Evolutionary conservation across 441 rosid species (phyloP), one percentile per base, ranked within the genome.

Genomic region (Syzygium malaccense): DNA sequence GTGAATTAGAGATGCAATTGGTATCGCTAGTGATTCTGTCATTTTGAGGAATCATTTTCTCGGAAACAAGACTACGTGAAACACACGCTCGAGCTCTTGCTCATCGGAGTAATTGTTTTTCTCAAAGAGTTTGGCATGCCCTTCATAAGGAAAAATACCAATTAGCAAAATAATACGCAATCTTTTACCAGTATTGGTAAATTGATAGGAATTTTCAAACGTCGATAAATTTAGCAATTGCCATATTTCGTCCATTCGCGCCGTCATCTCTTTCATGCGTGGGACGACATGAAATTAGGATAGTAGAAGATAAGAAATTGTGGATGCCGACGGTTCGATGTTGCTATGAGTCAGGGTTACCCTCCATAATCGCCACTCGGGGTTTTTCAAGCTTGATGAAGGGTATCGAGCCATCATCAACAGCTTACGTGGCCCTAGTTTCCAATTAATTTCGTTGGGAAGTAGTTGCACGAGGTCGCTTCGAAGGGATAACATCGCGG

Each of bases 281-380:
- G 6, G 10, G 33, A 28, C 18, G 9, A 17, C 19, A n/a, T 3
- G 33, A n/a, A 60, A 60, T 28, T 14, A 62, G 33, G n/a, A 7
- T 28, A 15, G 10, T 14, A 15, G 11, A 62, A 62, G 20, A n/a
- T 62, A 3, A 62, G 71, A 62, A n/a, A 62, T 62, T 62, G 18
- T 14, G 20, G 33, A 66, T 17, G 37, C 0, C 0, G 2, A 30
- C 17, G 23, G 6, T 17, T 32, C 0, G 19, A 6, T 30, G 17
- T 6, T 3, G 0, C 2, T 6, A 3, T 4, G 6, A 66, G 41
- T 66, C 9, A 17, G 23, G 75, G 32, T 66, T 32, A 66, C 23
- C 20, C 13, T 30, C 6, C 12, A 4, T 18, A 8, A 32, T 66
- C 23, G 19, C 37, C 23, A 30, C 12, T 1, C 5, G 2, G 2